Percentiles rank a stretch among this genome's conserved stretches.
Evolutionary conservation across 2,329 filamentous ascomycete species (phyloP).

Genomic region (Sporothrix pallida): DNA sequence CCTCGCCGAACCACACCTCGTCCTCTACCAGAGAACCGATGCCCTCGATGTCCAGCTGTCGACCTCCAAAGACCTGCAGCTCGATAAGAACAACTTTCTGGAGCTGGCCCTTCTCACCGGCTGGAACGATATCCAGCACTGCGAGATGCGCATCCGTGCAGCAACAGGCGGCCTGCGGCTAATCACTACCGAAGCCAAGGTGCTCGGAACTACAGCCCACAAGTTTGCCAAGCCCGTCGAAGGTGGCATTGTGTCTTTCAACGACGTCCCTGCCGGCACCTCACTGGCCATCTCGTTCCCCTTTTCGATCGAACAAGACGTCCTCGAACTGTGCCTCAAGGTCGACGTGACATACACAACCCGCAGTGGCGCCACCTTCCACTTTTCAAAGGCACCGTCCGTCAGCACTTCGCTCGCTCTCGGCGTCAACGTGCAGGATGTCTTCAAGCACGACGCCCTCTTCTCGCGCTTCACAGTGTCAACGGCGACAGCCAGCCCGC

Average conservation of each 20-base stretch:
- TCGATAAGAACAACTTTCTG: conserved; percentile 78
- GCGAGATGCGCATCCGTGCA: conserved; percentile 66
- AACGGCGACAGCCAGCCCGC: conserved; percentile 74
- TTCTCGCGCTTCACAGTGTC: conserved; percentile 93
- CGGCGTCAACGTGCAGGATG: conserved; percentile 94
- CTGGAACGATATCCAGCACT: conserved; percentile 69
- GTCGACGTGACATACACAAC: conserved; percentile 79
- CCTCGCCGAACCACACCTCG: conserved; percentile 65
- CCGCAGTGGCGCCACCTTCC: conserved; percentile 63
- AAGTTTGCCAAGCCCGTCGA: conserved; percentile 54
- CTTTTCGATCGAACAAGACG: conserved; percentile 81
- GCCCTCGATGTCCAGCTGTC: conserved; percentile 72
- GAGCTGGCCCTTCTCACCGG: conserved; percentile 76
- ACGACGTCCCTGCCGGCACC: conserved; percentile 52
- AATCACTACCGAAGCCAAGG: conserved; percentile 63
- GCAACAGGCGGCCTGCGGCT: conserved; percentile 70
- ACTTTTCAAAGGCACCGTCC: conserved; percentile 65
- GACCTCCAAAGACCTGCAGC: conserved; percentile 72
- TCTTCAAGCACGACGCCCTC: conserved; percentile 82
- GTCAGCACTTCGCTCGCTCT: conserved; percentile 79
- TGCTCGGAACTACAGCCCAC: conserved; percentile 52
- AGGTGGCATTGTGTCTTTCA: conserved; percentile 59
- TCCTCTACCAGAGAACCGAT: conserved; percentile 73
- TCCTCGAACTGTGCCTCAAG: conserved; percentile 72
- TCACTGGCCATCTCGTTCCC: conserved; percentile 70